These are phyloP conservation scores for Forsythia suspensa DNA, from an alignment of 257 asterid genomes.

Conservation along the genomic window DNA sequence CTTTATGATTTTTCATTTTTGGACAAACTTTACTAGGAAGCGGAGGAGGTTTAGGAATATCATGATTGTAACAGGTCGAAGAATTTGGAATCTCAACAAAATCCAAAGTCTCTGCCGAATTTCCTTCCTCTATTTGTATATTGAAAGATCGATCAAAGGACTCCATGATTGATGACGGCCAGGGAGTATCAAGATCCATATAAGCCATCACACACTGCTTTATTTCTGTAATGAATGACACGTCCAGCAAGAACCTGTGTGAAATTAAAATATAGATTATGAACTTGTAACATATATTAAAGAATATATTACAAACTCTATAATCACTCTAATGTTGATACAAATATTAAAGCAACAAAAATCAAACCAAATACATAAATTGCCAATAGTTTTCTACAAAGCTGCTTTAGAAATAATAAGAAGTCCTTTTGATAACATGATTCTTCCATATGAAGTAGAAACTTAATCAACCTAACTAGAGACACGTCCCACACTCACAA, in stretches of 20 bases:
- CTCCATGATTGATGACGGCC: constrained; percentile 55
- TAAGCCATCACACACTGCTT: constrained; percentile 53
- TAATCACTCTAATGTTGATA: constrained; percentile 17
- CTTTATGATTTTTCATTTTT: constrained; percentile 14
- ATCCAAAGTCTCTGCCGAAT: constrained; percentile 26
- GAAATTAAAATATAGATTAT: neutral
- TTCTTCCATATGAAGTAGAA: too few species aligned
- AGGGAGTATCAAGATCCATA: constrained; percentile 42
- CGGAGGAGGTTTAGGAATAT: constrained; percentile 74
- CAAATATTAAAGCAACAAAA: neutral
- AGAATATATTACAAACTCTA: neutral
- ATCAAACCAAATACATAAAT: constrained; percentile 19
- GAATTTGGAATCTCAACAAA: constrained; percentile 26
- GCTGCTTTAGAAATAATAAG: constrained; percentile 3
- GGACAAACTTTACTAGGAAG: constrained; percentile 34
- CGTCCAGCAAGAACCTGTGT: constrained; percentile 38
- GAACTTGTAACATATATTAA: neutral
- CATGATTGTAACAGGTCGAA: constrained; percentile 18
- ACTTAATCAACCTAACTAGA: constrained; percentile 4
- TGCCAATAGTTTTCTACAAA: constrained; percentile 13
- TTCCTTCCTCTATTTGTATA: constrained; percentile 61
- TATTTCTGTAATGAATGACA: constrained; percentile 6
- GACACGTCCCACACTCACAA: neutral
- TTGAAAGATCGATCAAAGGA: constrained; percentile 54
- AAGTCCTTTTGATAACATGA: constrained; percentile 11